Base-by-base conservation (phyloP, 306 rosid species). In the Castanea crenata region DNA sequence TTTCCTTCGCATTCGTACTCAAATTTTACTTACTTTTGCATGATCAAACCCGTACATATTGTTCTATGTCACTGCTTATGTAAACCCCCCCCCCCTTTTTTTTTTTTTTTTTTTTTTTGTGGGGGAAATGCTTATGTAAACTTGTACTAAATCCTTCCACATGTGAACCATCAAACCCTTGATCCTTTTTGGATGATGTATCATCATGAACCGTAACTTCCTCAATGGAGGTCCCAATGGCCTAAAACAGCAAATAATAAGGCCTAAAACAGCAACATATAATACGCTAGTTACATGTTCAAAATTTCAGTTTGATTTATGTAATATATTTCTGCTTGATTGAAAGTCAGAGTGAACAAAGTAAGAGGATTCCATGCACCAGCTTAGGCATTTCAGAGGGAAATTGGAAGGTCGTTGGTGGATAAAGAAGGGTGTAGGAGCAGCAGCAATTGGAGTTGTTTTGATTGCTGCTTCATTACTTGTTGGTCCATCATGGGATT, bases 401-500 rank as follows among this genome's bases (percentile, higher is more conserved):
- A 63, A 34, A 27, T 63, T 63, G 69, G 41, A 63, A 15, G 69
- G 41, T 63, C 31, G 20, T 16, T 9, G 67, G 34, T 59, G 67
- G 54, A 49, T 10, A 49, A 49, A 49, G 12, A 49, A 49, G 59
- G 38, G 67, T 62, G 77, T 51, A 20, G 55, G 27, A n/a, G 74
- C 71, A 76, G 51, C 64, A 21, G 55, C 62, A 51, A 14, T 82
- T n/a, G 85, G 81, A 27, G 78, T 63, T 41, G 44, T 76, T 76
- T 76, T 81, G 20, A 58, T 71, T 49, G 73, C 80, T 49, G 57
- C 80, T 70, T 71, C 64, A 1, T 31, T 73, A 63, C 9, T 13
- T 31, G 49, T 32, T 38, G 46, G 46, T 74, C 31, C 54, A 23
- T 61, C 69, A 61, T 69, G n/a, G 59, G 63, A 71, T 70, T 76